These are phyloP conservation scores for Ascocoryne sarcoides DNA, from an alignment of 2,329 filamentous ascomycete species.

Conservation along the genomic window DNA sequence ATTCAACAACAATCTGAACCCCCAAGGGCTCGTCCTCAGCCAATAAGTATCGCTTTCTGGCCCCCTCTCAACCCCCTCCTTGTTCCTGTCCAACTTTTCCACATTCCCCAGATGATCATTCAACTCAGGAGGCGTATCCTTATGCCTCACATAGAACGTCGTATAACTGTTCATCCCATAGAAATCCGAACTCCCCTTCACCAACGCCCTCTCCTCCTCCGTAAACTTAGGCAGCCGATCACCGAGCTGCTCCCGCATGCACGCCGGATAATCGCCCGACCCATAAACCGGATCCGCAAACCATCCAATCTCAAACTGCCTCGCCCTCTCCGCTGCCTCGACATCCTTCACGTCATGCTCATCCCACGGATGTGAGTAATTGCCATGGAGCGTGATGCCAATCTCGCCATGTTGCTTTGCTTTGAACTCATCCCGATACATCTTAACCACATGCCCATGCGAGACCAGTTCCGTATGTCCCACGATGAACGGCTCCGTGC, in stretches of 20 bases:
- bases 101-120: slow-evolving; percentile 69
- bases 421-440: slow-evolving; percentile 75
- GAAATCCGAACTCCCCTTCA: slow-evolving; percentile 78
- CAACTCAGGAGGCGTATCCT: slow-evolving; percentile 47
- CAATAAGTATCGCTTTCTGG: slow-evolving; percentile 73
- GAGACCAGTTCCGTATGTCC: slow-evolving; percentile 73
- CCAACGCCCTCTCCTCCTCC: slow-evolving; percentile 53
- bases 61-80: slow-evolving; percentile 63
- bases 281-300: slow-evolving; percentile 75
- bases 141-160: slow-evolving; percentile 72
- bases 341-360: slow-evolving; percentile 62
- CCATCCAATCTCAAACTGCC: slow-evolving; percentile 81
- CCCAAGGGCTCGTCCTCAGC: slow-evolving; percentile 64
- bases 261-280: slow-evolving; percentile 70
- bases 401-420: slow-evolving; percentile 62
- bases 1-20: slow-evolving; percentile 67
- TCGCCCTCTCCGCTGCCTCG: slow-evolving; percentile 66
- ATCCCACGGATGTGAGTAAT: slow-evolving; percentile 62
- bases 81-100: slow-evolving; percentile 61
- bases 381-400: slow-evolving; percentile 75
- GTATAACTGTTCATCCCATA: slow-evolving; percentile 93
- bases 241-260: slow-evolving; percentile 73
- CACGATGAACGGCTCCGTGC: slow-evolving; percentile 70
- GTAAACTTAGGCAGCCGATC: slow-evolving; percentile 69
- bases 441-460: slow-evolving; percentile 71